Evolutionary conservation across 768 basidiomycete species (phyloP).

Genomic region (Butyriboletus loyo): DNA sequence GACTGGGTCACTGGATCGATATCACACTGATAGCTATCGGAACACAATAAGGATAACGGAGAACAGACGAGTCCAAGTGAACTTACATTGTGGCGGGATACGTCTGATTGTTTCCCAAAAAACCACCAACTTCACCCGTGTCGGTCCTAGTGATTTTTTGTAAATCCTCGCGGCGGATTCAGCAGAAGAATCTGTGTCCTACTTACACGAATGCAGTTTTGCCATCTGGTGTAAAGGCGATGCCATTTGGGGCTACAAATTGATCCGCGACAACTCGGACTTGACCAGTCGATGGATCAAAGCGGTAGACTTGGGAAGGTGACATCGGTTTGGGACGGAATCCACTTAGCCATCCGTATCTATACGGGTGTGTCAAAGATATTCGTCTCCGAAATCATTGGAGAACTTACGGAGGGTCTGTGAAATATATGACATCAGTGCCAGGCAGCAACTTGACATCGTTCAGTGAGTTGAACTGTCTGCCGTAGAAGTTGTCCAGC

Average conservation of each 20-base stretch:
- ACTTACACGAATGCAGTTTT: constrained; percentile 61
- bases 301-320: constrained; percentile 76
- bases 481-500: constrained; percentile 75
- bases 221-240: constrained; percentile 67
- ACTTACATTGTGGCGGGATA: constrained; percentile 67
- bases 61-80: neutral
- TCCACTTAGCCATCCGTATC: constrained; percentile 60
- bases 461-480: constrained; percentile 82
- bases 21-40: constrained; percentile 61
- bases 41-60: neutral
- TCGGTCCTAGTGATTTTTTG: constrained; percentile 28
- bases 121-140: constrained; percentile 37
- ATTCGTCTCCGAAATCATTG: neutral
- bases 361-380: constrained; percentile 21
- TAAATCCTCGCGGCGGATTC: constrained; percentile 3
- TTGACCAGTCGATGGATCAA: constrained; percentile 56
- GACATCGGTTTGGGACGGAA: constrained; percentile 68
- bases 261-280: constrained; percentile 75
- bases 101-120: constrained; percentile 52
- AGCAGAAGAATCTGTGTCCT: neutral
- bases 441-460: constrained; percentile 72
- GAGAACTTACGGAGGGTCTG: constrained; percentile 58
- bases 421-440: constrained; percentile 71
- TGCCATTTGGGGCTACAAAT: constrained; percentile 71
- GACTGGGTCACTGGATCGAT: constrained; percentile 52